A percentile compares a stretch with the other conserved stretches of the same genome.
Evolutionary conservation across 2,329 filamentous ascomycete species (phyloP).

Genomic region (Fusarium duplospermum): DNA sequence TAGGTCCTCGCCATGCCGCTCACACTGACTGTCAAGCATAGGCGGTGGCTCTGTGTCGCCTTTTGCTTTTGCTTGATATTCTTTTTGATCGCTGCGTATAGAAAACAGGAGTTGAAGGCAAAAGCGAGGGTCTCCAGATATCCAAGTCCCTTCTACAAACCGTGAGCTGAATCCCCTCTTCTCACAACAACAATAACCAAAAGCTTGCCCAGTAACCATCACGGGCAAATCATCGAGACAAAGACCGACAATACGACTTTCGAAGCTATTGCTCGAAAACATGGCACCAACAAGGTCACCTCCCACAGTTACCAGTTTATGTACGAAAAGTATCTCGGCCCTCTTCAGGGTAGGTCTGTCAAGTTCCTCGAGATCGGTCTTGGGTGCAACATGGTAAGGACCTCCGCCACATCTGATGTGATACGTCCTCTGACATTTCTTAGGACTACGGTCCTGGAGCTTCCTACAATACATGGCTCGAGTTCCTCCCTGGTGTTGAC

Average conservation of each 20-base stretch:
- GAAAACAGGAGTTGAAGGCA: not conserved
- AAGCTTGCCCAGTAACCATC: not conserved
- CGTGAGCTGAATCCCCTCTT: not conserved
- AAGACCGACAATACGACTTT: constrained; percentile 7
- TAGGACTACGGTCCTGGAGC: constrained; percentile 51
- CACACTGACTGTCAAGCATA: not conserved
- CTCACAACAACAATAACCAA: not conserved
- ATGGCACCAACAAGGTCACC: constrained; percentile 56
- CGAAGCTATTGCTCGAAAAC: constrained; percentile 46
- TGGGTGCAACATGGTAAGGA: constrained; percentile 52
- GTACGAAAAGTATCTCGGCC: constrained; percentile 54
- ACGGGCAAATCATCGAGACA: not conserved
- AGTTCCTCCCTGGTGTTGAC: constrained; percentile 53
- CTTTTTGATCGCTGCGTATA: not conserved
- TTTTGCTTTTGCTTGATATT: not conserved
- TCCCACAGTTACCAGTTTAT: constrained; percentile 53
- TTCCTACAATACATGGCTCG: constrained; percentile 55
- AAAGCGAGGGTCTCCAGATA: not conserved
- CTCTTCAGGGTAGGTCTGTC: constrained; percentile 46
- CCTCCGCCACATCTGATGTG: not conserved
- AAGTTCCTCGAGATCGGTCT: constrained; percentile 57
- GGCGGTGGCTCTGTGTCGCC: not conserved
- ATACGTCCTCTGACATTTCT: not conserved
- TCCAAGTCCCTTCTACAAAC: not conserved
- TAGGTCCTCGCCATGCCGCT: not conserved